These are phyloP conservation scores for Malbranchea cinnamomea DNA, from an alignment of 2,329 filamentous ascomycete genomes.

Conservation along the genomic window DNA sequence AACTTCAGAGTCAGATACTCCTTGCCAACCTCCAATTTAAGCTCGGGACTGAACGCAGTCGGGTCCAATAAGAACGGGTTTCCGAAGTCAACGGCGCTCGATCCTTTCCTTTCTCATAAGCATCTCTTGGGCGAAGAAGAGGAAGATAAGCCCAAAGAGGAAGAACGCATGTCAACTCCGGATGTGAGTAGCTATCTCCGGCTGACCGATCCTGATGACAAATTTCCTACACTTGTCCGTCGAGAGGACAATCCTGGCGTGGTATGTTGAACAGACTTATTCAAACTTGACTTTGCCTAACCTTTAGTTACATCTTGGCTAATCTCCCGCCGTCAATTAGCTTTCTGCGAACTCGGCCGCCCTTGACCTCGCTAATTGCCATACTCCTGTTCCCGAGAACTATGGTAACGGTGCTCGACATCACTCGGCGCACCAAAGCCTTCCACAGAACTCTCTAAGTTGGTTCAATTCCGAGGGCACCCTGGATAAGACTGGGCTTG, in stretches of 20 bases:
- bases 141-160: conserved; percentile 43
- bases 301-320: not conserved
- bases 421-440: conserved; percentile 47
- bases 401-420: conserved; percentile 54
- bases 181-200: conserved; percentile 56
- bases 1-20: conserved; percentile 60
- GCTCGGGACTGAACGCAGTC: conserved; percentile 18
- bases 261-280: too few species aligned
- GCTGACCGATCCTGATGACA: conserved; percentile 62
- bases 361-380: conserved; percentile 61
- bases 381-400: conserved; percentile 49
- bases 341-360: conserved; percentile 68
- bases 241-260: conserved; percentile 38
- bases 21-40: conserved; percentile 56
- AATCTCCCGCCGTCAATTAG: conserved; percentile 27
- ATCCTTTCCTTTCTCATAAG: conserved; percentile 70
- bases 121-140: conserved; percentile 79
- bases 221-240: conserved; percentile 55
- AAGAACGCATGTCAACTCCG: conserved; percentile 41
- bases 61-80: conserved; percentile 16
- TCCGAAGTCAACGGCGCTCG: conserved; percentile 38
- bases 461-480: conserved; percentile 25
- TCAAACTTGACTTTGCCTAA: conserved; percentile 2
- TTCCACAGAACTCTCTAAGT: conserved; percentile 39
- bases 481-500: conserved; percentile 15